Evolutionary conservation across 2,329 filamentous ascomycete species (phyloP).

Genomic region (Ophiostoma tasmaniense): DNA sequence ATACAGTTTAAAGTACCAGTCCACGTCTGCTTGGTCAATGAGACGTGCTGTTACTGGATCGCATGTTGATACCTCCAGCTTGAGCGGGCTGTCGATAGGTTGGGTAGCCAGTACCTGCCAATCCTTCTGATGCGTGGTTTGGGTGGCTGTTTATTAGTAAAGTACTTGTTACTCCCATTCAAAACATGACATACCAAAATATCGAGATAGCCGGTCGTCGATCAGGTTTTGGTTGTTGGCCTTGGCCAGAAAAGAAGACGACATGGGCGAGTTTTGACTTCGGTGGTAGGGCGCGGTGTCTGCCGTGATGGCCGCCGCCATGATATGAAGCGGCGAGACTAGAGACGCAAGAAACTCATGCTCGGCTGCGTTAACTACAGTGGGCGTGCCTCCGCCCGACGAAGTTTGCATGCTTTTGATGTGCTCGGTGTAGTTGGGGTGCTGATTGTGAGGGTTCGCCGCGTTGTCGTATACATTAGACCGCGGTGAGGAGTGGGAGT

Average conservation of each 20-base stretch:
- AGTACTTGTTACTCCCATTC: no score
- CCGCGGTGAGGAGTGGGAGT: background rate
- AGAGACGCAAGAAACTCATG: conserved; percentile 18
- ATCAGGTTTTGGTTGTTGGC: conserved; percentile 14
- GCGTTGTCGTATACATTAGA: background rate
- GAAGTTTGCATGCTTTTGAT: background rate
- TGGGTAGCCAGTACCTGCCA: conserved; percentile 23
- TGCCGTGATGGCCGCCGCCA: conserved; percentile 21
- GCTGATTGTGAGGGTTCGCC: background rate
- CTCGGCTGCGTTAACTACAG: conserved; percentile 2
- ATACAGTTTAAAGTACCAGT: conserved; percentile 19
- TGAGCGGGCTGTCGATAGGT: conserved; percentile 21
- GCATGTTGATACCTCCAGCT: conserved; percentile 22
- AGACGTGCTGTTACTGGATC: conserved; percentile 22
- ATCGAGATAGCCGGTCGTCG: conserved; percentile 20
- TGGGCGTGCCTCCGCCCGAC: background rate
- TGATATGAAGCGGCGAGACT: conserved; percentile 23
- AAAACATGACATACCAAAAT: conserved; percentile 20
- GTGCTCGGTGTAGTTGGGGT: background rate
- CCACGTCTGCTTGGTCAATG: conserved; percentile 22
- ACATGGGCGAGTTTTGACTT: conserved; percentile 15
- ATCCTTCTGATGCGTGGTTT: conserved; percentile 20
- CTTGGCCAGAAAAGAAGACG: conserved; percentile 11
- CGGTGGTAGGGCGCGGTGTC: conserved; percentile 18
- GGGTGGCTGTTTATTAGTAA: conserved; percentile 14